Percentiles rank a stretch among this genome's conserved stretches.
Evolutionary conservation across 1,139 yeast genomes (phyloP).

Genomic region (Debaryomyces psychrophilus): DNA sequence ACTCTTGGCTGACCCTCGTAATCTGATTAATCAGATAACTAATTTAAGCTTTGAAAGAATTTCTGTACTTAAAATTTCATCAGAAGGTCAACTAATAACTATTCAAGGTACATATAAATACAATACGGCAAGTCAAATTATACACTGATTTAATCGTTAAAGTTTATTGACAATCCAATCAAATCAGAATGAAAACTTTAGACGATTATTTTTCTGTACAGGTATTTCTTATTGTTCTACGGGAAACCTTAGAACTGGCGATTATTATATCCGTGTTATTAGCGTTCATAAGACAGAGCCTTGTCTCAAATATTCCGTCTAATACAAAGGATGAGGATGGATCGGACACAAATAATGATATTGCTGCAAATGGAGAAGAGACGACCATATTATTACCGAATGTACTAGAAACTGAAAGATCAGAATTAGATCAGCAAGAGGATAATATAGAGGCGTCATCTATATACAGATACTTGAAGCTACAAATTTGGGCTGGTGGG

Average conservation of each 20-base stretch:
- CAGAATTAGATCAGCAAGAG: neutral
- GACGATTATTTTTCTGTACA: slow-evolving; percentile 42
- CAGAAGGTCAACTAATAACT: neutral
- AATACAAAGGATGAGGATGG: neutral
- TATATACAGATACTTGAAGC: slow-evolving; percentile 26
- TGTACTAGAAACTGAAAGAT: neutral
- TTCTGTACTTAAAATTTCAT: no score
- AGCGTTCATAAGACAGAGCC: slow-evolving; percentile 44
- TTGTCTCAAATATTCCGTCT: slow-evolving; percentile 13
- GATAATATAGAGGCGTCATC: slow-evolving; percentile 7
- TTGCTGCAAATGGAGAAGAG: neutral
- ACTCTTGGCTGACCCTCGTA: neutral
- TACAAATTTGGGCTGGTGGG: slow-evolving; percentile 51
- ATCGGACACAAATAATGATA: neutral
- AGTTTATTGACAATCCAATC: neutral
- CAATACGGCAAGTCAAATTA: neutral
- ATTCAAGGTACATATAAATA: neutral
- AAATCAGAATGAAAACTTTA: neutral
- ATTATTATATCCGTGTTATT: slow-evolving; percentile 49
- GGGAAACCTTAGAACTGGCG: slow-evolving; percentile 51
- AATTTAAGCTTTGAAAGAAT: no score
- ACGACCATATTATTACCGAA: neutral
- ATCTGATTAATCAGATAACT: slow-evolving; percentile 14
- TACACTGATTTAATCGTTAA: neutral
- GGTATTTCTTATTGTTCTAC: slow-evolving; percentile 46